Base-by-base conservation (phyloP, 805 yeast species). In the Candida maltosa region DNA sequence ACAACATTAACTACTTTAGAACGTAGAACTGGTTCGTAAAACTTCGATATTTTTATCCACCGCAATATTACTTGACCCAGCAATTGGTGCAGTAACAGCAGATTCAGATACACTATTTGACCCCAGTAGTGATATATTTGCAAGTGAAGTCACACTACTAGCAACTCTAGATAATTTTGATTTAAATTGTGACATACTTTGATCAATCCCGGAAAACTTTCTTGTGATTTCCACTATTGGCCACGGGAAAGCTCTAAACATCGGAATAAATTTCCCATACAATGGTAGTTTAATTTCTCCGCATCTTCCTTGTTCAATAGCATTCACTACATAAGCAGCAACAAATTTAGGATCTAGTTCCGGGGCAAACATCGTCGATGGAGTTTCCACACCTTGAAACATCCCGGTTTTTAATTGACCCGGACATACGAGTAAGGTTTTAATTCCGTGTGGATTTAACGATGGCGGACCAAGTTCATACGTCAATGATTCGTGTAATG, bases 391-490 rank as follows among this genome's bases (percentile, higher is more conserved):
- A 2, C 80, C 79, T 12, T 65, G 64, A 54, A 91, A 91, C 87
- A 91, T 73, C 2, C 54, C 48, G 0, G 97, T 87, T 32, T 70
- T 73, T 42, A 91, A 56, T 53, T 91, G 97, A 0, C 97, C 97
- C 0, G 96, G 95, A 46, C 93, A 81, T 0, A 91, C 70, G 23
- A 91, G 63, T 37, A 91, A 60, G 0, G 95, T 82, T 45, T 80
- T 80, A 12, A 91, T 75, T 6, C 85, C 80, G 4, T 60, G 52
- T 2, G 59, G 54, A 34, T 59, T 62, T 23, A 69, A 51, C 5
- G 70, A 58, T 0, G 77, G 74, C 0, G 75, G 69, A 0, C 83
- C 80, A 19, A 84, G 51, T 55, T 84, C 93, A 49, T 76, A 78
- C 0, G 84, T 76, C 23, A 91, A 60, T 1, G 91, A 79, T 53